Evolutionary conservation across 2,329 filamentous ascomycete species (phyloP).

Genomic region (Cladorrhinum sp.): DNA sequence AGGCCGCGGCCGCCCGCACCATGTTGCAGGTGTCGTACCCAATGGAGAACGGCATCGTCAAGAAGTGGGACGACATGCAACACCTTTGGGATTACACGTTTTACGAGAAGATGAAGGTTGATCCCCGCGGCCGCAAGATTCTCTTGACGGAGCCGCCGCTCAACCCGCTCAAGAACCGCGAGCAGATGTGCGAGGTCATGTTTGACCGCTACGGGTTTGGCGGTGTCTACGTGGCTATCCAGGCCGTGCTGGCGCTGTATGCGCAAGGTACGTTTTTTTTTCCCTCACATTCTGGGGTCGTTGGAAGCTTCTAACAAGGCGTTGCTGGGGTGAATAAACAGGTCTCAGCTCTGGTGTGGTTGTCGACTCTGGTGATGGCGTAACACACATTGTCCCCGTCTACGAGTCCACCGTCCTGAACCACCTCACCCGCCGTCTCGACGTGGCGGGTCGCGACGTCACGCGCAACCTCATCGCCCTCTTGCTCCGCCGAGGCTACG

Average conservation of each 20-base stretch:
- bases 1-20: slow-evolving; percentile 89
- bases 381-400: slow-evolving; percentile 97
- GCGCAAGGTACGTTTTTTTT: slow-evolving; percentile 69
- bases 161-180: slow-evolving; percentile 94
- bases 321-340: slow-evolving; percentile 31
- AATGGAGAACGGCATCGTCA: slow-evolving; percentile 99
- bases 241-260: slow-evolving; percentile 78
- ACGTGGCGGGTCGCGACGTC: slow-evolving; percentile 94
- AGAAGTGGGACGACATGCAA: slow-evolving; percentile 99
- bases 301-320: not conserved
- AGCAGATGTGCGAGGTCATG: slow-evolving; percentile 99
- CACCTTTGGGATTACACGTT: slow-evolving; percentile 99
- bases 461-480: slow-evolving; percentile 98
- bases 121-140: slow-evolving; percentile 91
- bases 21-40: slow-evolving; percentile 99
- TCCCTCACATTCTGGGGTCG: not conserved
- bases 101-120: slow-evolving; percentile 91
- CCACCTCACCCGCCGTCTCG: slow-evolving; percentile 88
- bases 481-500: slow-evolving; percentile 88
- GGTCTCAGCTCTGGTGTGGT: slow-evolving; percentile 92
- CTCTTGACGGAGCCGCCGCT: slow-evolving; percentile 89
- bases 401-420: slow-evolving; percentile 98
- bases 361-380: slow-evolving; percentile 95
- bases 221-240: slow-evolving; percentile 56
- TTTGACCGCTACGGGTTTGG: slow-evolving; percentile 96